A percentile compares a stretch with the other conserved stretches of the same genome.
phyloP scores from a whole-genome alignment of 768 basidiomycete genomes.

The Baorangia bicolor region DNA sequence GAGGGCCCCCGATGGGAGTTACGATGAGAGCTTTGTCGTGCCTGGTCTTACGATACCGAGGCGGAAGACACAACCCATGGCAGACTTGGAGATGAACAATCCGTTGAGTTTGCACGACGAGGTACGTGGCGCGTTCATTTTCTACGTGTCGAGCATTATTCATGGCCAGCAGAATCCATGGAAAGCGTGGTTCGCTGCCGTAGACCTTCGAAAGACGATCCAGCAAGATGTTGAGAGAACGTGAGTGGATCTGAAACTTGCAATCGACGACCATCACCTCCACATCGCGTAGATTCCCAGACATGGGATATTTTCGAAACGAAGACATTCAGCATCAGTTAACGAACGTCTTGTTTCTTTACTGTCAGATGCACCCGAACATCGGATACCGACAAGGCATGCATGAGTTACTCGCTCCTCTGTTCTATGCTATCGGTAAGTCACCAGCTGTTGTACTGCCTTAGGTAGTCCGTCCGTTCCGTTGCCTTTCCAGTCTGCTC shows the following conservation, averaged over 20 bases:
- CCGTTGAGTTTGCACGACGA: conserved; percentile 79
- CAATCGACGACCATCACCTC: conserved; percentile 1
- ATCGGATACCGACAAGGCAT: conserved; percentile 98
- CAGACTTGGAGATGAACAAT: conserved; percentile 70
- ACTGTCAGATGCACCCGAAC: conserved; percentile 71
- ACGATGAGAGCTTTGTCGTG: conserved; percentile 62
- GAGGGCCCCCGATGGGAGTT: conserved; percentile 84
- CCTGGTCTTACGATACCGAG: conserved; percentile 48
- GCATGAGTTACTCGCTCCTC: conserved; percentile 92
- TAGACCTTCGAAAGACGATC: conserved; percentile 88
- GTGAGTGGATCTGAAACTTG: conserved; percentile 45
- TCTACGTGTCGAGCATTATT: not conserved
- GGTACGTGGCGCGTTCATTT: conserved; percentile 36
- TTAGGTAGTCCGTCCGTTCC: conserved; percentile 6
- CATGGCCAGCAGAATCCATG: conserved; percentile 73
- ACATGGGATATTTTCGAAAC: conserved; percentile 86
- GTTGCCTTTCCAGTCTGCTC: conserved; percentile 10
- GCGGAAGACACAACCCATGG: conserved; percentile 27
- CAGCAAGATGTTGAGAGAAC: conserved; percentile 95
- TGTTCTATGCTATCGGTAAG: conserved; percentile 63
- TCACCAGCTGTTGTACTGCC: not conserved
- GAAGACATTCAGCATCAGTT: conserved; percentile 72
- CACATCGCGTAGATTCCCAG: conserved; percentile 78
- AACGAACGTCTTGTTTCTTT: conserved; percentile 86
- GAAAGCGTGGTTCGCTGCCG: conserved; percentile 88